Evolutionary conservation across 2,329 filamentous ascomycete species (phyloP), one percentile per base, ranked within the genome.

Genomic region (Botrytis hyacinthi): DNA sequence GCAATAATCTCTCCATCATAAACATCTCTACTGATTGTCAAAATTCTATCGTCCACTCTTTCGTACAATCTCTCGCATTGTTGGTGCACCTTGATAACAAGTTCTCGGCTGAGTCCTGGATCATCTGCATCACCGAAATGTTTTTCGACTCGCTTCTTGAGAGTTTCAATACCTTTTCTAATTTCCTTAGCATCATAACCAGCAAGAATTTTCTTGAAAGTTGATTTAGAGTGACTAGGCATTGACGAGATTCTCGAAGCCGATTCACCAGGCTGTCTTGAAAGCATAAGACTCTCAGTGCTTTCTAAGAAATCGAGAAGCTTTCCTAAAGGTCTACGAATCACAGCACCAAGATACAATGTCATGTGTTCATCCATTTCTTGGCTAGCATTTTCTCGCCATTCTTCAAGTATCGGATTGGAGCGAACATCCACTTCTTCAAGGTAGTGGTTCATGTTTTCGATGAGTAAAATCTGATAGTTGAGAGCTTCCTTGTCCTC

Each of bases 401-500:
- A 98, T 77, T 93, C 90, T 74, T 93, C 90, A 7, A 98, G 87
- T 0, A 97, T 90, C 12, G 92, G 88, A 75, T 96, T 89, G 54
- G 88, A 87, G 29, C 89, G 88, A 26, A 91, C 84, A 77, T 97
- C 93, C 14, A 97, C 92, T 82, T 98, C 95, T 81, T 98, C 95
- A 18, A 96, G 86, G 83, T 97, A 98, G 83, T 97, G 94, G 80
- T 98, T 97, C 94, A 98, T 98, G 82, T 99, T 99, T 83, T 99
- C 95, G 78, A 99, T 98, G 71, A 98, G 87, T 48, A 98, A 87
- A 79, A 99, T 97, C 82, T 98, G 95, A 84, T 97, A 97, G 84
- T 98, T 98, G 75, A 99, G 88, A 8, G 94, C 93, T 82, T 98
- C 95, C 83, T 99, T 98, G 81, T 98, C 96, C 82, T 98, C 96